Evolutionary conservation across 164 flowering plant species (phyloP), one percentile per base, ranked within the genome.

Genomic region (Magnolia kwangsiensis): DNA sequence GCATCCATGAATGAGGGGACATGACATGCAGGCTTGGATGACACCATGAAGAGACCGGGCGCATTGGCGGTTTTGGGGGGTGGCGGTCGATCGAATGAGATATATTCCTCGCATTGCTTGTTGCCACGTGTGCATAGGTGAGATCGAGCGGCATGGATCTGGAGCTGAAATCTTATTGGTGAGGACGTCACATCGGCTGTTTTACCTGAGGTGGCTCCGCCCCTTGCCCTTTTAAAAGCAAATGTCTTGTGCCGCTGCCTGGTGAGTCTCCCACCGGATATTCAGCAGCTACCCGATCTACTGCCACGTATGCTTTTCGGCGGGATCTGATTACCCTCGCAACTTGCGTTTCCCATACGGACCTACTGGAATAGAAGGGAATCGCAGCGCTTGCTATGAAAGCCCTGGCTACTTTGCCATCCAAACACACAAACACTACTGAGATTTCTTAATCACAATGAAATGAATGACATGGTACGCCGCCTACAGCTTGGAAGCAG

Each of bases 81-180:
- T 1, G 24, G 8, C 21, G 49, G 50, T 2, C 13, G 50, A 14
- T 8, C 50, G 19, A 68, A 20, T 21, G 19, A 68, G 71, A 68
- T 68, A 68, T 37, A 68, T 68, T 68, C 71, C 71, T 68, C 21
- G 21, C 71, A 31, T 2, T 13, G 10, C n/a, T 8, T 31, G 5
- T 8, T 13, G 71, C 71, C 71, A 68, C 71, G 71, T 68, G 18
- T 18, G 50, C 50, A 4, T 16, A 8, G 10, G 24, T 16, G 20
- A 31, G 49, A 27, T 68, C 49, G 19, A 31, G n/a, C 49, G n/a
- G 50, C n/a, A 31, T 67, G 27, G 24, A 67, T 67, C 50, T 50
- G 50, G 71, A 67, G 71, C 71, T 67, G 50, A 67, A 67, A 67
- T 2, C 71, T 67, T 50, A 67, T 67, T 67, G 71, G 71, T 16